Base-by-base conservation (phyloP, 495 filamentous ascomycete species). In the Delitschia confertaspora region DNA sequence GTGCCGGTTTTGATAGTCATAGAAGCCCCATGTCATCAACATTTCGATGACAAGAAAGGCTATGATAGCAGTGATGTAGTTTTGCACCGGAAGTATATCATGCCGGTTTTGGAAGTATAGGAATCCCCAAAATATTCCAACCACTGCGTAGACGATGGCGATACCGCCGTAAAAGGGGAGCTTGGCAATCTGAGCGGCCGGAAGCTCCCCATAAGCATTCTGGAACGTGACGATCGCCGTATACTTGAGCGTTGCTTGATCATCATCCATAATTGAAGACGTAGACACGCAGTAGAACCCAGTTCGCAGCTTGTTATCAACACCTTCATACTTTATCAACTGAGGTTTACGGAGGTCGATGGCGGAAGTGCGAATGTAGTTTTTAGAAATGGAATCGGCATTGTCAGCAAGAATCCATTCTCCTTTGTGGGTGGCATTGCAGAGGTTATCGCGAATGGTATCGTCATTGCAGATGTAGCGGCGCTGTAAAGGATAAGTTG, bases 21-120 rank as follows among this genome's bases (percentile, higher is more conserved):
- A 96, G 69, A 91, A 99, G 25, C 84, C 86, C 91, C 91, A 99
- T 7, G 91, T 99, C 76, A 95, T 91, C 52, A 95, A 60, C 75
- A 96, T 93, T 64, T 99, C 91, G 10, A 95, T 62, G 8, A 94
- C 82, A 22, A 99, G 72, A 70, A 99, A 96, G 30, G 89, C 78
- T 24, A 99, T 68, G 49, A 95, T 99, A 11, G 91, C 91, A 4
- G 93, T 96, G 55, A 99, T 95, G 62, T 99, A 96, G 61, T 99
- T 96, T 62, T 99, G 91, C n/a, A 99, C 91, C 11, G 91, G 81
- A 51, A 98, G 69, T 40, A 99, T 95, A 58, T 99, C 91, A 47
- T 80, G 75, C 33, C 93, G 77, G 62, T 99, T 86, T 59, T 96
- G 88, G 29, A 85, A 83, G 63, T 99, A 96, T 17, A 99, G 71